Base-by-base conservation (phyloP, 140 eudicot genomes). In the Anethum foeniculum region DNA sequence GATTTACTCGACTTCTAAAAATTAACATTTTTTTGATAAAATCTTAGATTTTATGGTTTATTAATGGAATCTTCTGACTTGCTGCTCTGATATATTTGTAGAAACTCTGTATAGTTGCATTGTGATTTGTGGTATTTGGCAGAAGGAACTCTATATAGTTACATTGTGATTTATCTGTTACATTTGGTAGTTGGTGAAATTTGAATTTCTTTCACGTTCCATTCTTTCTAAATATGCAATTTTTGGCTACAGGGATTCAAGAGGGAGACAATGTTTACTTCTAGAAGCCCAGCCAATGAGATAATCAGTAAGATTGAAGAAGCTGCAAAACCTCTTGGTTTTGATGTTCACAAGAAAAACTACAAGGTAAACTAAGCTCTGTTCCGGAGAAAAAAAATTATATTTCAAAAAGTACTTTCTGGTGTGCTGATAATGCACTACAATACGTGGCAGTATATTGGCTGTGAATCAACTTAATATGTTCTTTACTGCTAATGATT, bases 251-350 rank as follows among this genome's bases (percentile, higher is more conserved):
- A 94, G 98, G 96, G 85, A 68, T 90, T 89, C 77, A 94, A 92
- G 87, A 88, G 97, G 89, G 98, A 94, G 87, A 94, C 98, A 25
- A 89, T 97, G 85, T 94, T 94, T 85, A 94, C 97, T n/a, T 94
- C 98, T 41, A 90, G 82, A 86, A 81, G 95, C 77, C 82, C 98
- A 11, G 97, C 98, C 76, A 87, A 88, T 80, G 97, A 94, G 89
- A 92, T 94, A 76, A 88, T 94, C 41, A 89, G 84, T 76, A 94
- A 92, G 87, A 94, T 94, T 15, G 98, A 94, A 90, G 97, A 92
- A 88, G 98, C 98, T 68, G 98, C 97, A 38, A 92, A 83, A 75
- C 98, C 98, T 18, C 93, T 94, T 30, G 97, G 97, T 83, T 92
- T 88, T 87, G 97, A 90, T 83, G 97, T 92, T 71, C 96, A 87